Evolutionary conservation across 75 land plant species (phyloP), one percentile per base, ranked within the genome.

Genomic region (Sequoia sempervirens): DNA sequence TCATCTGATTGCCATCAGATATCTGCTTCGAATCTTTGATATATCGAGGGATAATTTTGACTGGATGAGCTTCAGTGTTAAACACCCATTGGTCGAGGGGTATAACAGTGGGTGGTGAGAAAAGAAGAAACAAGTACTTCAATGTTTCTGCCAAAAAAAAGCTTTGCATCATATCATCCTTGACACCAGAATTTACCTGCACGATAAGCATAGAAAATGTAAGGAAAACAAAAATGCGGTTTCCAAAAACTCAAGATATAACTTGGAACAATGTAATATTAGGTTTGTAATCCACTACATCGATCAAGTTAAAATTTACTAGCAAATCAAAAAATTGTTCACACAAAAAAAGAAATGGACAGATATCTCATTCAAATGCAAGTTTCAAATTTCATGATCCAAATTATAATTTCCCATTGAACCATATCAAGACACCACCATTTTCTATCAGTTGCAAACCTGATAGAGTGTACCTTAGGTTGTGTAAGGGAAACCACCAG

Each of bases 81-180:
- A 97, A 97, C 28, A 97, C 99, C 99, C 99, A 97, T 80, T 97
- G 91, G 82, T 97, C 98, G 3, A 97, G 84, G 32, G 99, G 85
- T 75, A 97, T 93, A 30, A 91, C 85, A 66, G 87, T 80, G 5
- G 99, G 84, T 34, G 99, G 96, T 50, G 98, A 95, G 75, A 97
- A 97, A 28, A 97, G 89, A 79, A 97, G 94, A 84, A 95, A 97
- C 12, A 97, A 85, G 86, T 97, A 95, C 82, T 97, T 95, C 23
- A 97, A 90, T 1, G 99, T 97, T 87, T 97, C 99, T 74, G 99
- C 95, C 47, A 97, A 89, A 83, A 97, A 95, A 84, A 97, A 97
- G 84, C 92, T 95, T 79, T 97, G 99, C 98, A 94, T 95, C 96
- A 86, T 97, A 72, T 95, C 89, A 90, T 97, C 99, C 86, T 97